These are phyloP conservation scores for Ascochyta pisi DNA, from an alignment of 2,329 filamentous ascomycete species.

Conservation along the genomic window DNA sequence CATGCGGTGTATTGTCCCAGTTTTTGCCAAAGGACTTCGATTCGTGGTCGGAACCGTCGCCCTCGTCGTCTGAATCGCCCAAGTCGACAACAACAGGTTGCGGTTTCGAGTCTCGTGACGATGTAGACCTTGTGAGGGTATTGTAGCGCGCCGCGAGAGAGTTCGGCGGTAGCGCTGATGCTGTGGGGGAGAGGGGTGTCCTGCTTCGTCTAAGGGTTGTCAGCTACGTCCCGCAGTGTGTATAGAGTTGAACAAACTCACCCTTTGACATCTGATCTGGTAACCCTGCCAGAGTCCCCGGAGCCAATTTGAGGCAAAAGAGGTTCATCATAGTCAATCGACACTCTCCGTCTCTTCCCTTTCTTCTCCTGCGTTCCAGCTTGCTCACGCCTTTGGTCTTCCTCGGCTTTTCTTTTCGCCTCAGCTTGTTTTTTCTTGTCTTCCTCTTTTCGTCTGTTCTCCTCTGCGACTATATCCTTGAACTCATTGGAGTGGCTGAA, in stretches of 20 bases:
- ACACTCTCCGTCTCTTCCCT: slow-evolving; percentile 29
- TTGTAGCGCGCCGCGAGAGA: slow-evolving; percentile 43
- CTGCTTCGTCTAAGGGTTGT: slow-evolving; percentile 30
- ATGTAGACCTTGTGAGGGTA: slow-evolving; percentile 29
- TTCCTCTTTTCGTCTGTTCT: slow-evolving; percentile 43
- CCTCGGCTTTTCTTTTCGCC: slow-evolving; percentile 35
- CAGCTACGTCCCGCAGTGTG: not conserved
- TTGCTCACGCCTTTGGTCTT: slow-evolving; percentile 35
- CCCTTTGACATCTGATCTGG: slow-evolving; percentile 23
- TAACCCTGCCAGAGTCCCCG: slow-evolving; percentile 15
- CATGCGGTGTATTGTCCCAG: not conserved
- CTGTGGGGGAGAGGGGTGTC: slow-evolving; percentile 33
- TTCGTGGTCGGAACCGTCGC: slow-evolving; percentile 18
- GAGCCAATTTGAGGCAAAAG: slow-evolving; percentile 15
- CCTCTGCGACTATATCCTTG: slow-evolving; percentile 48
- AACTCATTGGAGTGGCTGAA: slow-evolving; percentile 55
- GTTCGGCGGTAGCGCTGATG: slow-evolving; percentile 18
- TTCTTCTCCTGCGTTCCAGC: slow-evolving; percentile 26
- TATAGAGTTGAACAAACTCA: slow-evolving; percentile 14
- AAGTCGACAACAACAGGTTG: slow-evolving; percentile 34
- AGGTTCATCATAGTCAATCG: slow-evolving; percentile 23
- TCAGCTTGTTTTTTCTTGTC: slow-evolving; percentile 28
- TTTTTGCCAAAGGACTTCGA: slow-evolving; percentile 15
- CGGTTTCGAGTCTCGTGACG: slow-evolving; percentile 7
- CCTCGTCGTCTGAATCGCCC: slow-evolving; percentile 32